phyloP scores from a whole-genome alignment of 306 rosid genomes.

The Ormosia emarginata region DNA sequence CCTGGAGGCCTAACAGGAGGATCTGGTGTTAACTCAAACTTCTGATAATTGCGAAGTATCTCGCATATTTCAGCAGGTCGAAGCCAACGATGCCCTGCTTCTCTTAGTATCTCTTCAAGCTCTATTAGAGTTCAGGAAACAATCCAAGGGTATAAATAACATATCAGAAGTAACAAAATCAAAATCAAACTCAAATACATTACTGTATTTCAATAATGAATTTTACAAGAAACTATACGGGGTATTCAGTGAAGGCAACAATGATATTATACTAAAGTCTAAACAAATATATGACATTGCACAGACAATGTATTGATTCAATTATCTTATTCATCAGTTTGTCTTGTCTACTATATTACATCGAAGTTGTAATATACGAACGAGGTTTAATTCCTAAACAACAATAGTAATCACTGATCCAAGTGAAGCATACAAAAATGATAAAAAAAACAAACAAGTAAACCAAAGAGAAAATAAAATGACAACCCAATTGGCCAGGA shows the following conservation, averaged over 20 bases:
- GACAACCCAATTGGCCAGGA: not conserved
- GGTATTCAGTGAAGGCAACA: not conserved
- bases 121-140: conserved; percentile 24
- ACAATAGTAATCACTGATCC: not conserved
- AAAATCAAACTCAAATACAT: not conserved
- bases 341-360: not conserved
- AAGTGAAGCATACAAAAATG: not conserved
- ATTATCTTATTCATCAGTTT: not conserved
- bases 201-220: not conserved
- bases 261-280: not conserved
- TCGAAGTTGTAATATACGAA: not conserved
- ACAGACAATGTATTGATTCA: not conserved
- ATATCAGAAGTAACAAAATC: not conserved
- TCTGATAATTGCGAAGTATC: conserved; percentile 58
- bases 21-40: conserved; percentile 50
- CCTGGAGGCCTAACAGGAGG: conserved; percentile 68
- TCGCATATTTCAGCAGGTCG: conserved; percentile 69
- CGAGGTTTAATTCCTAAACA: not conserved
- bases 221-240: not conserved
- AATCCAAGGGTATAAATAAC: not conserved
- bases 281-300: not conserved
- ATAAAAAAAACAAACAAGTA: not conserved
- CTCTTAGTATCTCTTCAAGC: conserved; percentile 46
- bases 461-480: not conserved
- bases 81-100: conserved; percentile 70